Evolutionary conservation across 1,284 basidiomycete species (phyloP), one percentile per base, ranked within the genome.

Genomic region (Singerocomus inundabilis): DNA sequence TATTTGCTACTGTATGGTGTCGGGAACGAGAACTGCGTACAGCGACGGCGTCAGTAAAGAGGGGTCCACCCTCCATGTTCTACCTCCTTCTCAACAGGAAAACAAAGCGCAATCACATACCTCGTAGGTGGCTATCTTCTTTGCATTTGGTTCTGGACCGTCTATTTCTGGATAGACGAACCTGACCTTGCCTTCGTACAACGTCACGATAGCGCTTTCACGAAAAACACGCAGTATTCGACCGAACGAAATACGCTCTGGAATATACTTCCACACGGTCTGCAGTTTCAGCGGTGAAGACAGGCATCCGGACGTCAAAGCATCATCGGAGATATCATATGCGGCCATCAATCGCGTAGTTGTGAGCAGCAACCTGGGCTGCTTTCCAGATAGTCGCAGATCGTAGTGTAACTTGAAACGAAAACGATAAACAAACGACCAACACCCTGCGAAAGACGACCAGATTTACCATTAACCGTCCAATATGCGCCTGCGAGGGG

Each of bases 91-190:
- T 2, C 2, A 5, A 9, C 2, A 2, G 15, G 8, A 11, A 18
- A 32, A 32, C 24, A 8, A 25, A 29, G 16, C 25, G 4, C 1
- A 0, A 39, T 11, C 7, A 28, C 61, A 41, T 53, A 64, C 66
- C 9, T 55, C 32, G 34, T 67, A 66, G 21, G 37, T 48, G 30
- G 54, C 50, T 18, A 53, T 46, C 28, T 39, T 53, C 40, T 60
- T 59, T 16, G 49, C 43, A 32, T 64, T 35, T 15, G 44, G 50
- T 32, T 47, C 46, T 32, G 46, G 21, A 7, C 15, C 29, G 21
- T 66, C 63, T 30, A 69, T 44, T 2, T 64, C 57, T 1, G 66
- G 66, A 21, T 61, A 62, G 39, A 66, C 46, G 41, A 66, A 65
- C 36, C 45, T 53, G 13, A 63, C 29, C 44, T 62, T 63, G 43